Evolutionary conservation across 306 rosid species (phyloP), one percentile per base, ranked within the genome.

Genomic region (Prunus padus): DNA sequence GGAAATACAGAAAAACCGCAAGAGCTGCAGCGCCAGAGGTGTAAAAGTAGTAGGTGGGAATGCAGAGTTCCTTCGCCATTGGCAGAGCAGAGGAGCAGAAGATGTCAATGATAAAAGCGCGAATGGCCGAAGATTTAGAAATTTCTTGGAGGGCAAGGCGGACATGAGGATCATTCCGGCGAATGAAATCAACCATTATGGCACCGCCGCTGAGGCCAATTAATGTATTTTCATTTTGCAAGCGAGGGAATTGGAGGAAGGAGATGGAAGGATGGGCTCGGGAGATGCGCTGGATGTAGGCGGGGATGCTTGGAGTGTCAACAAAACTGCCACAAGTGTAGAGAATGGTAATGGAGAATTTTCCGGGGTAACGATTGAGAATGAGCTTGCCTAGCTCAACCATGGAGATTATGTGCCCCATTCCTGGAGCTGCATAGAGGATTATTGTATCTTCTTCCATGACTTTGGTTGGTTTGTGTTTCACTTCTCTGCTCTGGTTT

Each of bases 361-460:
- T 50, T 69, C 55, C 31, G 26, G 42, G 0, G 61, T 68, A 66
- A 2, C 63, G 84, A 23, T 14, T 75, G 59, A 74, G 74, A 5
- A 82, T 65, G 49, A 85, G 69, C 80, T 76, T 82, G 67, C 75
- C 86, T 1, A 85, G 71, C 86, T 85, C 86, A 2, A 85, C 84
- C 86, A 79, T 82, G 71, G 82, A 63, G 28, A 85, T 12, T 0
- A 82, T 2, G 51, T 85, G 88, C 5, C 88, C 80, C 19, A 76
- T 79, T 40, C 72, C 79, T 5, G 88, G 88, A n/a, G 82, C 14
- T 57, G 88, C 51, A 4, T 66, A 79, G 5, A 85, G 42, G 1
- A 85, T 80, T 1, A 85, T 42, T 3, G 76, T 16, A 5, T 62
- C 12, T 63, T 62, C 16, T 63, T 26, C 7, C 37, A 18, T 13